These are phyloP conservation scores for Fomitopsis palustris DNA, from an alignment of 1,284 basidiomycete species.

Conservation along the genomic window DNA sequence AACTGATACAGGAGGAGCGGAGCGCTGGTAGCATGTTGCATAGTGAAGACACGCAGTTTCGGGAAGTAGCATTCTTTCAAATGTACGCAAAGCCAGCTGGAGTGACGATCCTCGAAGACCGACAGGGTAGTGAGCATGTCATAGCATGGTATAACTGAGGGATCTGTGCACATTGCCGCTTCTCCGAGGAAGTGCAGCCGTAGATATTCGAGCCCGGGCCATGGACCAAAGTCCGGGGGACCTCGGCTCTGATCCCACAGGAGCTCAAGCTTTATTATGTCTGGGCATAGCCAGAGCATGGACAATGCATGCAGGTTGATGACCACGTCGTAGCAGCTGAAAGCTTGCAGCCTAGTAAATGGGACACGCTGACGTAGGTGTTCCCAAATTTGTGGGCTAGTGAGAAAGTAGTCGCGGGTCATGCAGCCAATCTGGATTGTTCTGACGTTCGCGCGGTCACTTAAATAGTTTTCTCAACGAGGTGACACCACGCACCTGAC, in stretches of 20 bases:
- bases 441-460: background rate
- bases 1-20: constrained; percentile 4
- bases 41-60: constrained; percentile 7
- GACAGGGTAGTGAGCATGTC: constrained; percentile 2
- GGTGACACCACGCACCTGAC: background rate
- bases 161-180: background rate
- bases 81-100: background rate
- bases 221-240: background rate
- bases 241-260: background rate
- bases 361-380: background rate
- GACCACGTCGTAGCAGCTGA: background rate
- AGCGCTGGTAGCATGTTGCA: background rate
- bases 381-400: background rate
- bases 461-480: background rate
- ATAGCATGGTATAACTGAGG: background rate
- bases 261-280: background rate
- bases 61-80: background rate
- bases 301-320: background rate
- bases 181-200: background rate
- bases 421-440: background rate
- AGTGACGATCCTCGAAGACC: background rate
- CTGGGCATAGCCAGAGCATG: background rate
- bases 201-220: background rate
- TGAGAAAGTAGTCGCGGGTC: background rate
- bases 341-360: constrained; percentile 1